A percentile compares a stretch with the other conserved stretches of the same genome.
Conservation (phyloP, 2,329 filamentous ascomycete genomes). For the Trichoderma cornu-damae region DNA sequence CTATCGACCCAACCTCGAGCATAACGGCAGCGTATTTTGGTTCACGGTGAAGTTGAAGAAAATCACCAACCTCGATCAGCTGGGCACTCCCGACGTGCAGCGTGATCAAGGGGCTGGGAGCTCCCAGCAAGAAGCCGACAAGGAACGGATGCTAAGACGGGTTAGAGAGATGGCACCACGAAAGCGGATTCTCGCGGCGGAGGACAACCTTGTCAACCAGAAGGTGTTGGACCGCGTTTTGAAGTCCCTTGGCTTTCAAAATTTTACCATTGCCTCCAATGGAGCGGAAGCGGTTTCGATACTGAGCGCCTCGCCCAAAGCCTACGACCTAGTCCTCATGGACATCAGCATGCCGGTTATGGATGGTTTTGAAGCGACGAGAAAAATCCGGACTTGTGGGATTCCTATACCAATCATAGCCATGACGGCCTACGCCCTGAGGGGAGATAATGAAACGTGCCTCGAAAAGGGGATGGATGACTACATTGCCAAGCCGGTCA, state of each 20-base stretch:
- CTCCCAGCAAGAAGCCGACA: slow-evolving; percentile 26
- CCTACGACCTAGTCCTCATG: slow-evolving; percentile 33
- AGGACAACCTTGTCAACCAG: slow-evolving; percentile 42
- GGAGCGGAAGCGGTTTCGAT: slow-evolving; percentile 22
- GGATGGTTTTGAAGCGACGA: slow-evolving; percentile 44
- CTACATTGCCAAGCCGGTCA: slow-evolving; percentile 51
- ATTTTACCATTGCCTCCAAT: slow-evolving; percentile 23
- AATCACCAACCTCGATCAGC: slow-evolving; percentile 29
- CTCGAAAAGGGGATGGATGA: slow-evolving; percentile 51
- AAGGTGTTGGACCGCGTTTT: slow-evolving; percentile 37
- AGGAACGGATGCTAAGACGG: slow-evolving; percentile 21
- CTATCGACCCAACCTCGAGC: slow-evolving; percentile 40
- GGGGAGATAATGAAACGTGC: slow-evolving; percentile 50
- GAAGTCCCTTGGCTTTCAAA: slow-evolving; percentile 37
- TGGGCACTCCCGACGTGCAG: slow-evolving; percentile 26
- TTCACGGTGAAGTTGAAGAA: slow-evolving; percentile 42
- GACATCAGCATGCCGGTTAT: slow-evolving; percentile 53
- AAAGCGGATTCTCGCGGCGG: slow-evolving; percentile 38
- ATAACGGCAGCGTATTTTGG: slow-evolving; percentile 48
- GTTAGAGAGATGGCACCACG: slow-evolving; percentile 35
- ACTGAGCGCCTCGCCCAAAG: slow-evolving; percentile 30
- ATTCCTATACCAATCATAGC: slow-evolving; percentile 52
- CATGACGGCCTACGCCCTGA: slow-evolving; percentile 51
- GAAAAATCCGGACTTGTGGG: slow-evolving; percentile 34
- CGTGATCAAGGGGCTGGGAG: slow-evolving; percentile 10